Evolutionary conservation across 177 flowering plant species (phyloP).

Genomic region (Tripterygium wilfordii): DNA sequence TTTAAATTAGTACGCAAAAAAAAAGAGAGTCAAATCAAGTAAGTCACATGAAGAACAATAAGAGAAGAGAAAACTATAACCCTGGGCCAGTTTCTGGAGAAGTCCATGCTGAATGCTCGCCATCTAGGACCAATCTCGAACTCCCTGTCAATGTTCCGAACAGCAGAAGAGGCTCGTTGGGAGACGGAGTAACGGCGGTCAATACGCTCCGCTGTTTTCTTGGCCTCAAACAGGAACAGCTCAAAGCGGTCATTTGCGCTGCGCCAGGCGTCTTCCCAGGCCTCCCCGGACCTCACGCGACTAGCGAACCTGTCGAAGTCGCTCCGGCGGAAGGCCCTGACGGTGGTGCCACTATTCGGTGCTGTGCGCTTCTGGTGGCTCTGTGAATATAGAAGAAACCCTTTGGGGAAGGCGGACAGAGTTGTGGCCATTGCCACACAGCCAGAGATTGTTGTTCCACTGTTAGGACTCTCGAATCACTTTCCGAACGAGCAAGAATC

Average conservation of each 20-base stretch:
- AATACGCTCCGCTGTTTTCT: conserved; percentile 73
- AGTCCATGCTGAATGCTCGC: conserved; percentile 59
- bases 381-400: too few species aligned
- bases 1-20: too few species aligned
- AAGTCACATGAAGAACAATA: too few species aligned
- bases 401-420: too few species aligned
- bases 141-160: conserved; percentile 70
- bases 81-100: conserved; percentile 72
- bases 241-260: conserved; percentile 80
- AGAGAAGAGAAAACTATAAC: conserved; percentile 27
- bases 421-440: too few species aligned
- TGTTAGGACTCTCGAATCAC: too few species aligned
- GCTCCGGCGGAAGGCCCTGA: conserved; percentile 54
- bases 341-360: too few species aligned
- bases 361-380: too few species aligned
- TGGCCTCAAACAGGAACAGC: conserved; percentile 60
- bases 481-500: too few species aligned
- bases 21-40: too few species aligned
- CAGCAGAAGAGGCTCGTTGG: conserved; percentile 44
- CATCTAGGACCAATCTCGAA: conserved; percentile 53
- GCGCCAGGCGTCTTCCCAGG: conserved; percentile 68
- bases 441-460: too few species aligned
- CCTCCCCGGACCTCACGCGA: conserved; percentile 56
- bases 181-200: conserved; percentile 61
- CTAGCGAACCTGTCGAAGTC: conserved; percentile 67